Conservation (phyloP, 768 basidiomycete genomes). For the Mycena maculata region DNA sequence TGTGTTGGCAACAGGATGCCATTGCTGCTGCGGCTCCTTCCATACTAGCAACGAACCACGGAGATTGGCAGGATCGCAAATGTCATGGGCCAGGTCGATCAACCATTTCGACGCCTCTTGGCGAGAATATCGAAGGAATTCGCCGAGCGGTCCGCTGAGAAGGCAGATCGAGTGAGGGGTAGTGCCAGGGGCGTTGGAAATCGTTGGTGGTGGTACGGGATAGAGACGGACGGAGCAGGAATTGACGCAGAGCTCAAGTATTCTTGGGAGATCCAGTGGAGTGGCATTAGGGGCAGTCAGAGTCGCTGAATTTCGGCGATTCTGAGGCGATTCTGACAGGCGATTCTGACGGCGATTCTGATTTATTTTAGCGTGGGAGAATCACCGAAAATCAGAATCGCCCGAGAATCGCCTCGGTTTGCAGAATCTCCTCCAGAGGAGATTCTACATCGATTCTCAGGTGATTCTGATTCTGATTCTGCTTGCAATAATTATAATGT, state of each 20-base stretch:
- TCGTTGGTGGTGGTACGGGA: slow-evolving; percentile 8
- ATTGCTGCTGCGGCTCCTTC: slow-evolving; percentile 1
- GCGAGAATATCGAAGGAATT: background rate
- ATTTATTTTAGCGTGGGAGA: too few relatives aligned
- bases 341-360: too few relatives aligned
- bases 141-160: background rate
- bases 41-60: slow-evolving; percentile 1
- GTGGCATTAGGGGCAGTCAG: too few relatives aligned
- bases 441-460: too few relatives aligned
- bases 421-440: too few relatives aligned
- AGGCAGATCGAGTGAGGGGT: slow-evolving; percentile 2
- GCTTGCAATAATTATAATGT: too few relatives aligned
- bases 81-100: background rate
- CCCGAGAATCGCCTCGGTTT: too few relatives aligned
- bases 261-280: slow-evolving; percentile 3
- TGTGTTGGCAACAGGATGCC: background rate
- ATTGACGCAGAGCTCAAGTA: slow-evolving; percentile 5
- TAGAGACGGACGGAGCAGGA: slow-evolving; percentile 9
- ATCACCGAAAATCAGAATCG: too few relatives aligned
- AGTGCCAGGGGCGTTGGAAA: slow-evolving; percentile 3
- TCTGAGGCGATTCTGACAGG: too few relatives aligned
- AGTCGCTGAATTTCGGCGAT: too few relatives aligned
- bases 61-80: background rate
- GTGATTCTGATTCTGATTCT: too few relatives aligned
- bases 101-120: slow-evolving; percentile 2